Percentiles rank a stretch among this genome's conserved stretches.
Evolutionary conservation across 2,329 filamentous ascomycete genomes (phyloP).

Genomic region (Zasmidium angulare): DNA sequence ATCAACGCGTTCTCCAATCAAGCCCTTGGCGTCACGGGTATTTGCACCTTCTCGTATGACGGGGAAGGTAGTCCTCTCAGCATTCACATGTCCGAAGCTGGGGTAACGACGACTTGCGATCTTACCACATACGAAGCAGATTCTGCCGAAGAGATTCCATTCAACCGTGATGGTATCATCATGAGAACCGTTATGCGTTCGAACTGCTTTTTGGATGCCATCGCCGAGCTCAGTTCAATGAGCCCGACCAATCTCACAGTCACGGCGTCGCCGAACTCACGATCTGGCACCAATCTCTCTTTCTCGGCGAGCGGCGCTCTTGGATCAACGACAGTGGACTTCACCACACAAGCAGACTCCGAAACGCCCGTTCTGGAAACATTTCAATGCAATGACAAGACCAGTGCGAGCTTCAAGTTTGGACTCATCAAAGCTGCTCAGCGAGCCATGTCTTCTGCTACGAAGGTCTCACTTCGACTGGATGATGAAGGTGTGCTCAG

Average conservation of each 20-base stretch:
- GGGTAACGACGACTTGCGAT: slow-evolving; percentile 85
- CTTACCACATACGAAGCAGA: slow-evolving; percentile 71
- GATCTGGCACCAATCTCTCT: slow-evolving; percentile 63
- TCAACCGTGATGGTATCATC: slow-evolving; percentile 73
- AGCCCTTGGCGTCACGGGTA: slow-evolving; percentile 77
- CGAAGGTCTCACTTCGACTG: slow-evolving; percentile 85
- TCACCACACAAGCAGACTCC: slow-evolving; percentile 39
- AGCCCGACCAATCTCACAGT: slow-evolving; percentile 59
- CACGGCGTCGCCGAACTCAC: slow-evolving; percentile 41
- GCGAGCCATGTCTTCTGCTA: slow-evolving; percentile 89
- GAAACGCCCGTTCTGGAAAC: slow-evolving; percentile 64
- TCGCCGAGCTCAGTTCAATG: slow-evolving; percentile 67
- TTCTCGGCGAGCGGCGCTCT: slow-evolving; percentile 65
- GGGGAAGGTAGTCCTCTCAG: slow-evolving; percentile 75
- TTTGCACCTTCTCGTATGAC: slow-evolving; percentile 79
- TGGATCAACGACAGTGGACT: slow-evolving; percentile 61
- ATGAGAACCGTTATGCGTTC: slow-evolving; percentile 96
- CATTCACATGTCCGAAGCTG: slow-evolving; percentile 81
- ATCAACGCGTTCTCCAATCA: slow-evolving; percentile 78
- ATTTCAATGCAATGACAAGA: slow-evolving; percentile 60
- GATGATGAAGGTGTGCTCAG: slow-evolving; percentile 89
- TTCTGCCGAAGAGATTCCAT: slow-evolving; percentile 73
- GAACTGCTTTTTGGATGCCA: slow-evolving; percentile 68
- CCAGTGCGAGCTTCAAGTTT: slow-evolving; percentile 79
- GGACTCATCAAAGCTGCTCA: slow-evolving; percentile 79